phyloP scores from a whole-genome alignment of 2,329 filamentous ascomycete genomes.

The Aureobasidium sp. region DNA sequence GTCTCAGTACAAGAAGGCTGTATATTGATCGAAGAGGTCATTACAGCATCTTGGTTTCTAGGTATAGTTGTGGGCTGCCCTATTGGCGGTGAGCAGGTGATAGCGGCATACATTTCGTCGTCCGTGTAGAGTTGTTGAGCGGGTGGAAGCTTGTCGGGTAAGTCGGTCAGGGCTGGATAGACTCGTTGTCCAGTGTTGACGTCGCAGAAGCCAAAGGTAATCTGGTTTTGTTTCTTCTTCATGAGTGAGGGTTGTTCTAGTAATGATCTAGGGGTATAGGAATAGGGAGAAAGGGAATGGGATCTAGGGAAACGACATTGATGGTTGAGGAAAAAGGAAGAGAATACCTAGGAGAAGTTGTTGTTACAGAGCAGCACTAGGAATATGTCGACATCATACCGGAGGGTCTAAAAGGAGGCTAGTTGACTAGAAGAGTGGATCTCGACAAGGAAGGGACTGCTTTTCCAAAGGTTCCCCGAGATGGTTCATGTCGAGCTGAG shows the following conservation, averaged over 20 bases:
- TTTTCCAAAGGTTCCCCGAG: neutral
- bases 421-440: slow-evolving; percentile 1
- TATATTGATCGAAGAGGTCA: neutral
- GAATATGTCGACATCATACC: slow-evolving; percentile 8
- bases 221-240: slow-evolving; percentile 14
- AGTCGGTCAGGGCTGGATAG: slow-evolving; percentile 23
- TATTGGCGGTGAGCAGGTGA: slow-evolving; percentile 61
- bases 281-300: neutral
- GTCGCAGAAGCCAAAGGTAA: slow-evolving; percentile 23
- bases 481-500: slow-evolving; percentile 2
- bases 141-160: slow-evolving; percentile 26
- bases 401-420: neutral
- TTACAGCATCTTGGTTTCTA: slow-evolving; percentile 29
- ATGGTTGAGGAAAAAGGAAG: neutral
- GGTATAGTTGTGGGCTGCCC: slow-evolving; percentile 62
- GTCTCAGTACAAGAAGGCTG: neutral
- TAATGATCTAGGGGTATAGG: neutral
- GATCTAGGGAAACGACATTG: neutral
- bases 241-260: neutral
- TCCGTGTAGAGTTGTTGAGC: slow-evolving; percentile 14
- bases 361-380: slow-evolving; percentile 1
- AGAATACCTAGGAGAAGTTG: neutral
- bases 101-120: slow-evolving; percentile 40
- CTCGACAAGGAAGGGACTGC: neutral
- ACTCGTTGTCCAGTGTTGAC: slow-evolving; percentile 26